These are phyloP conservation scores for Tetradesmus lagerheimii DNA, from an alignment of 139 green algal species.

Conservation along the genomic window DNA sequence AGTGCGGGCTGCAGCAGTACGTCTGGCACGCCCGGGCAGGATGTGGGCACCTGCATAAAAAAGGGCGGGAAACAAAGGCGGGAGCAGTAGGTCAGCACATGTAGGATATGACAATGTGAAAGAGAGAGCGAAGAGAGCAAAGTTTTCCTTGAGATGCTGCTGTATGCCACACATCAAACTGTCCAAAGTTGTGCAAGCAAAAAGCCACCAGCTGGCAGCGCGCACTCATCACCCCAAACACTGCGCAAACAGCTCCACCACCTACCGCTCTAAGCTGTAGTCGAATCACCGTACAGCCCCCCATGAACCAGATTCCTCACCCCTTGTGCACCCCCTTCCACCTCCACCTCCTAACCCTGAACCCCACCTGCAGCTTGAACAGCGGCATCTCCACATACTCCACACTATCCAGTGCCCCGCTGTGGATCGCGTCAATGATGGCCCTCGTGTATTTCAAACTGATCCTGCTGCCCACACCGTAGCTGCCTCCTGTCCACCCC, in stretches of 20 bases:
- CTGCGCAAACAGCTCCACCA: too few species aligned
- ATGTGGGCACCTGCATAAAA: slow-evolving; percentile 38
- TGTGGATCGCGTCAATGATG: slow-evolving; percentile 98
- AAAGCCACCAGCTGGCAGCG: too few species aligned
- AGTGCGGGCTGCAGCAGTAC: slow-evolving; percentile 39
- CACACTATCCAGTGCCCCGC: slow-evolving; percentile 77
- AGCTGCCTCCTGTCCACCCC: slow-evolving; percentile 59
- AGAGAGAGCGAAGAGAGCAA: too few species aligned
- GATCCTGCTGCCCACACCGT: slow-evolving; percentile 92
- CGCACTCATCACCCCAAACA: background rate
- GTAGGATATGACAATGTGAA: too few species aligned
- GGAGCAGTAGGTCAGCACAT: too few species aligned
- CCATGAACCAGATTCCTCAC: background rate
- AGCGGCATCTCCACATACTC: slow-evolving; percentile 78
- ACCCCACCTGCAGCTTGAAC: slow-evolving; percentile 85
- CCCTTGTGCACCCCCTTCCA: background rate
- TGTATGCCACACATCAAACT: background rate
- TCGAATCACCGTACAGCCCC: too few species aligned
- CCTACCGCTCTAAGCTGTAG: too few species aligned
- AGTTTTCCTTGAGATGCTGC: background rate
- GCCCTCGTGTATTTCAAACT: slow-evolving; percentile 93
- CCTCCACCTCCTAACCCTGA: background rate
- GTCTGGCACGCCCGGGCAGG: slow-evolving; percentile 40
- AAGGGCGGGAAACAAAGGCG: background rate
- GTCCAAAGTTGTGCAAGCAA: background rate